Evolutionary conservation across 352 stramenopile genomes (phyloP).

Genomic region (Pythium volutum): DNA sequence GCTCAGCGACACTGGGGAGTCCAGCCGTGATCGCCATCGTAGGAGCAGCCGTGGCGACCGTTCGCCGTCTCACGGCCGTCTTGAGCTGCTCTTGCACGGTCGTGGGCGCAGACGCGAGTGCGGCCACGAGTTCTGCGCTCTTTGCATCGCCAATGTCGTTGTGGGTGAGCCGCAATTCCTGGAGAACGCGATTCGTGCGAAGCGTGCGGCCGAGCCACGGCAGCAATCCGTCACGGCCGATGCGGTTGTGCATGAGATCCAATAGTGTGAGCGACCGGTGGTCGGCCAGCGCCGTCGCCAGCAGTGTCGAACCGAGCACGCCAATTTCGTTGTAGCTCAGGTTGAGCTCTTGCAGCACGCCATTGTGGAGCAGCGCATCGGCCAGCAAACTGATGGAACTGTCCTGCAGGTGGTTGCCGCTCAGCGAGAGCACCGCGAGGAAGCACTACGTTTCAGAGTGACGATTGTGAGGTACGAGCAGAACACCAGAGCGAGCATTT

Average conservation of each 20-base stretch:
- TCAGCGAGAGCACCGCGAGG: slow-evolving; percentile 52
- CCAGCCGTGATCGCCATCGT: slow-evolving; percentile 5
- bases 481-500: neutral
- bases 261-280: slow-evolving; percentile 44
- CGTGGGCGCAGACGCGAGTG: slow-evolving; percentile 38
- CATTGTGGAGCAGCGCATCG: slow-evolving; percentile 52
- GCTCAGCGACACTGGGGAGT: slow-evolving; percentile 15
- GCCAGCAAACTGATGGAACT: slow-evolving; percentile 46
- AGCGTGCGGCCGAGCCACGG: slow-evolving; percentile 65
- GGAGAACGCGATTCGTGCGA: slow-evolving; percentile 42
- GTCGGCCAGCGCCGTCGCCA: slow-evolving; percentile 45
- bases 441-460: slow-evolving; percentile 34
- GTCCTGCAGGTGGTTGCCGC: slow-evolving; percentile 65
- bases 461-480: neutral
- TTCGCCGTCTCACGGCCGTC: slow-evolving; percentile 27
- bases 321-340: slow-evolving; percentile 74
- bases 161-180: slow-evolving; percentile 60
- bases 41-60: slow-evolving; percentile 26
- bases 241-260: slow-evolving; percentile 71
- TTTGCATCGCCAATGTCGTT: slow-evolving; percentile 64
- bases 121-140: slow-evolving; percentile 43
- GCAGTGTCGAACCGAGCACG: slow-evolving; percentile 42
- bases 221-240: slow-evolving; percentile 48
- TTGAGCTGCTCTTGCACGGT: slow-evolving; percentile 59
- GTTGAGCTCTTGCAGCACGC: slow-evolving; percentile 45